A percentile compares a stretch with the other conserved stretches of the same genome.
These are phyloP conservation scores for Barnettozyma salicaria DNA, from an alignment of 805 yeast genomes.

Conservation along the genomic window DNA sequence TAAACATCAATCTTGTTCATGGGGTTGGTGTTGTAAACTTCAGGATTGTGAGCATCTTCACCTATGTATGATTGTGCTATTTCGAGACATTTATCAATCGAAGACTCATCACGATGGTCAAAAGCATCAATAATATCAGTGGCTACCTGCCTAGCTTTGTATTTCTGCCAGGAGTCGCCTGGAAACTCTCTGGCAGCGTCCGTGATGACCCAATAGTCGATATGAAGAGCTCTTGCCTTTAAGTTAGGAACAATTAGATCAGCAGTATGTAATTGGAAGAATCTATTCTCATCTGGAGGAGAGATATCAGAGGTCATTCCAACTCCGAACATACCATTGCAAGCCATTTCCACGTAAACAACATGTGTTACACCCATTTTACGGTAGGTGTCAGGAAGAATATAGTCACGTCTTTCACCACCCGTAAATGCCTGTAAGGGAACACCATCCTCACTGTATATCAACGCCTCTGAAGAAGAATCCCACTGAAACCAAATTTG, in stretches of 20 bases:
- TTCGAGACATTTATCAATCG: conserved; percentile 58
- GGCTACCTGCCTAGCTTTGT: conserved; percentile 73
- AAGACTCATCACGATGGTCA: conserved; percentile 58
- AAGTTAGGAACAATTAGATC: conserved; percentile 78
- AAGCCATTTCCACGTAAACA: conserved; percentile 83
- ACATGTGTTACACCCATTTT: conserved; percentile 46
- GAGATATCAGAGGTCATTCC: conserved; percentile 53
- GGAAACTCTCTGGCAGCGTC: conserved; percentile 89
- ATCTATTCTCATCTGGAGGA: conserved; percentile 69
- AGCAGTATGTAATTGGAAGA: conserved; percentile 60
- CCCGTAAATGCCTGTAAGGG: conserved; percentile 85
- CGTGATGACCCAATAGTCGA: conserved; percentile 82
- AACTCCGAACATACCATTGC: conserved; percentile 91
- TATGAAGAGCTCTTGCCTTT: conserved; percentile 68
- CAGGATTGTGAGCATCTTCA: conserved; percentile 50
- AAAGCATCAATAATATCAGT: conserved; percentile 79
- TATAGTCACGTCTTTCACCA: conserved; percentile 71
- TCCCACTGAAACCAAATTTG: conserved; percentile 76
- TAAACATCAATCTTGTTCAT: conserved; percentile 50
- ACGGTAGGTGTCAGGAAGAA: conserved; percentile 49
- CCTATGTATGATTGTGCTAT: conserved; percentile 66
- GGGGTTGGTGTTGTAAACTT: conserved; percentile 45
- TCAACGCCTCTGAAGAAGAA: conserved; percentile 77
- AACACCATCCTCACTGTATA: conserved; percentile 58
- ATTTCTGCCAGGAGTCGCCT: conserved; percentile 72